Evolutionary conservation across 2,329 filamentous ascomycete genomes (phyloP), one percentile per base, ranked within the genome.

Genomic region (Penicillium sp.): DNA sequence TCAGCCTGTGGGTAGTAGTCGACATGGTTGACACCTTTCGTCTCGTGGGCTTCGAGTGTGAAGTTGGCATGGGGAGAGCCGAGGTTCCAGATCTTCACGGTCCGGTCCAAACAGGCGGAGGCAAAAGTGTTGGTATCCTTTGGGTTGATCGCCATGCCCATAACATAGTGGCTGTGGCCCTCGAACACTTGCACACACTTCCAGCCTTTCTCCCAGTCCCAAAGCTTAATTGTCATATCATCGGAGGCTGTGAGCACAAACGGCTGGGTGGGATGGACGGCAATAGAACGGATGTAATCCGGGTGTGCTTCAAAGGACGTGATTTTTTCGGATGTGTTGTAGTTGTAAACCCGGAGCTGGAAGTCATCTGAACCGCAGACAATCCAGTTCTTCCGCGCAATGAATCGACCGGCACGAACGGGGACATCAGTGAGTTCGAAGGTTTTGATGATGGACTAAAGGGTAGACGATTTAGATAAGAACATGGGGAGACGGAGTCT

Each of bases 191-290:
- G 91, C 31, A 97, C 90, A 72, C 93, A 97, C 75, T 97, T 96
- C 94, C 94, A 99, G 65, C 86, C 86, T 76, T 94, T 95, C 68
- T 99, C 94, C 94, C 94, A 99, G 74, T 99, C 92, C 92, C 94
- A 99, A 48, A 97, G 82, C 82, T 94, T 96, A 73, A 97, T 96
- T 55, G 91, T 96, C 91, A 96, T 96, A 73, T 97, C 92, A 88
- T 97, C 92, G 61, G 90, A 94, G 61, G 94, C 94, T 52, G 94
- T 99, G 57, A 99, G 82, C 50, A 97, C 90, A 69, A 97, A 97
- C 1, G 94, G 92, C 72, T 96, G 91, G 42, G 91, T 91, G 7
- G 94, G 94, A 74, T 99, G 94, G 36, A 99, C 90, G 61, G 88
- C 91, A 66, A 99, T 97, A 48, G 94, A 92, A 68, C 94, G 90